These are phyloP conservation scores for Debaryomyces hansenii DNA, from an alignment of 805 yeast species.

Conservation along the genomic window DNA sequence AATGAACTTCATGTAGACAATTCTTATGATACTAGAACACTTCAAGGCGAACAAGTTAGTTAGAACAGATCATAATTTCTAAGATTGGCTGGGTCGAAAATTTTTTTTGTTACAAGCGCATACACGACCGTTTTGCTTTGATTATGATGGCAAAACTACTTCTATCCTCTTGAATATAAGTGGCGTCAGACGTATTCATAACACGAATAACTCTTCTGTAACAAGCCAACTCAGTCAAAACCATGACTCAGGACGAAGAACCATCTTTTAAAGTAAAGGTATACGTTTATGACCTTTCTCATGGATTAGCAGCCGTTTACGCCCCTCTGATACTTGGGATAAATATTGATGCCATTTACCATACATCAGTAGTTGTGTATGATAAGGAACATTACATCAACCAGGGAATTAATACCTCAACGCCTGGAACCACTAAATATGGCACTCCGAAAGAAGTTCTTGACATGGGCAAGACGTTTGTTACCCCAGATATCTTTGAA, in stretches of 20 bases:
- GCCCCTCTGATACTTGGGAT: constrained; percentile 53
- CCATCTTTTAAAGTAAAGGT: constrained; percentile 44
- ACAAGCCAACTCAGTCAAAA: background rate
- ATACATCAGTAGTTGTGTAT: constrained; percentile 57
- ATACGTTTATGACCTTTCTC: constrained; percentile 63
- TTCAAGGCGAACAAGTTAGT: no score
- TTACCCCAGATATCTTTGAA: constrained; percentile 51
- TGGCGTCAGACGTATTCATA: no score
- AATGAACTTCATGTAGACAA: background rate
- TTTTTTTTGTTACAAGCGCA: no score
- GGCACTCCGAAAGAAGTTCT: constrained; percentile 56
- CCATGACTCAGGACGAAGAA: constrained; percentile 11
- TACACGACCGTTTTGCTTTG: no score
- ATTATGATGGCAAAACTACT: no score
- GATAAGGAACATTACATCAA: constrained; percentile 61
- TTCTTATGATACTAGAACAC: background rate
- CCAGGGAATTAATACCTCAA: constrained; percentile 47
- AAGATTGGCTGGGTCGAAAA: no score
- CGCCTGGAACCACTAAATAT: constrained; percentile 57
- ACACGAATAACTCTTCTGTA: no score
- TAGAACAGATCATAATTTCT: no score
- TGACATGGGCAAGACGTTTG: constrained; percentile 52
- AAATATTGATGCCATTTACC: constrained; percentile 64
- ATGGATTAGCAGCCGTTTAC: constrained; percentile 56
- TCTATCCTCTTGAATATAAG: no score